These are phyloP conservation scores for Colletotrichum falcatum DNA, from an alignment of 2,329 filamentous ascomycete genomes.

Conservation along the genomic window DNA sequence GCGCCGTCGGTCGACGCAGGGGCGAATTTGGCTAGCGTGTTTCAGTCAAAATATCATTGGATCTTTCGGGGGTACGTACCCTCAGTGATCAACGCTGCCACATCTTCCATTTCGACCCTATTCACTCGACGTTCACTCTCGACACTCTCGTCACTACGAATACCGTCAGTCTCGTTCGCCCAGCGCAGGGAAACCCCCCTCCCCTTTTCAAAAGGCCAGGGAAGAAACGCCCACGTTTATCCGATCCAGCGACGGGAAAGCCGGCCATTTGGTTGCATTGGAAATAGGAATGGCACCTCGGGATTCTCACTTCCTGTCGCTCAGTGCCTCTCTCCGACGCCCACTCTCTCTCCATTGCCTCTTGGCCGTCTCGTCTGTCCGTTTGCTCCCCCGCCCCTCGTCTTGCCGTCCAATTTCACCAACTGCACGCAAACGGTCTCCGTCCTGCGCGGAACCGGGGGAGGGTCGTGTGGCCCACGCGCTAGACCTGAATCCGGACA, in stretches of 20 bases:
- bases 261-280: constrained; percentile 7
- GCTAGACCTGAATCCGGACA: constrained; percentile 28
- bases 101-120: neutral
- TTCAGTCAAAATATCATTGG: neutral
- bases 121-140: neutral
- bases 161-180: neutral
- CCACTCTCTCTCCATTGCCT: constrained; percentile 11
- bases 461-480: neutral
- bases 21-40: constrained; percentile 5
- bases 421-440: constrained; percentile 25
- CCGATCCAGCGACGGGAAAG: constrained; percentile 5
- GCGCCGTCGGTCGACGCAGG: constrained; percentile 30
- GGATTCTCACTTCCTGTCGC: neutral
- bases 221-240: constrained; percentile 12
- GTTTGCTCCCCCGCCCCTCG: constrained; percentile 4
- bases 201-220: neutral
- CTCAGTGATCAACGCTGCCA: neutral
- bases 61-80: neutral
- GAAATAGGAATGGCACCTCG: neutral
- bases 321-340: neutral
- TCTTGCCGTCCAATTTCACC: constrained; percentile 28
- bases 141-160: neutral
- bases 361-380: constrained; percentile 9
- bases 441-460: constrained; percentile 14
- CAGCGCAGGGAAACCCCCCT: neutral